Base-by-base conservation (phyloP, 306 rosid species). In the Quercus gilva region DNA sequence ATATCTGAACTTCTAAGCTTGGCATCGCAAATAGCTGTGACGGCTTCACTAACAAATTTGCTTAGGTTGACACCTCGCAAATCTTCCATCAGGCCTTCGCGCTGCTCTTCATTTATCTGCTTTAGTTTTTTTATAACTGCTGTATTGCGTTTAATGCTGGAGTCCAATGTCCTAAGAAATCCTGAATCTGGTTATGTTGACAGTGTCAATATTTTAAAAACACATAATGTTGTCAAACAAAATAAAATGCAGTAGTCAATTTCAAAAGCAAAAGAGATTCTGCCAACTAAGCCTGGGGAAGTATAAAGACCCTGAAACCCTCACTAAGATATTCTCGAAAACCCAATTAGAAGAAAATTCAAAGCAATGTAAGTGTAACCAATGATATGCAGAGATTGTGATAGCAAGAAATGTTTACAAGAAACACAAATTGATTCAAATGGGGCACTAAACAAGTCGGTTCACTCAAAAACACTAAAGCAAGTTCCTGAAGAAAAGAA, bases 41-140 rank as follows among this genome's bases (percentile, higher is more conserved):
- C 98, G 51, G 99, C 99, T 89, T 96, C 99, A 77, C 97, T 96
- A 64, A 93, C 99, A 90, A 96, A 96, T 90, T 96, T 96, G 87
- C 97, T 96, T 58, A 96, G 87, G 85, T 96, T 96, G 86, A 96
- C 97, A 91, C 81, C 80, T 78, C 88, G 89, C 81, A 96, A 82
- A 23, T 96, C 99, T 15, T 96, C 99, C 88, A 91, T 90, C 85
- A 93, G 84, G 51, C 94, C 85, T 76, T 91, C 99, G 21, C 97
- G 91, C 83, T 88, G 99, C 88, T 96, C 99, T 83, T 96, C 98
- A 82, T 93, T 96, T 68, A 93, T 96, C 87, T 89, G 99, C 90
- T 91, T 96, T 81, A 96, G 91, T 76, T 96, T 96, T 88, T 96
- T 96, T 60, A 93, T 96, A 81, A 96, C 92, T 9, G 99, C 96